Evolutionary conservation across 139 green algal species (phyloP).

Genomic region (Auxenochlorella protothecoides): DNA sequence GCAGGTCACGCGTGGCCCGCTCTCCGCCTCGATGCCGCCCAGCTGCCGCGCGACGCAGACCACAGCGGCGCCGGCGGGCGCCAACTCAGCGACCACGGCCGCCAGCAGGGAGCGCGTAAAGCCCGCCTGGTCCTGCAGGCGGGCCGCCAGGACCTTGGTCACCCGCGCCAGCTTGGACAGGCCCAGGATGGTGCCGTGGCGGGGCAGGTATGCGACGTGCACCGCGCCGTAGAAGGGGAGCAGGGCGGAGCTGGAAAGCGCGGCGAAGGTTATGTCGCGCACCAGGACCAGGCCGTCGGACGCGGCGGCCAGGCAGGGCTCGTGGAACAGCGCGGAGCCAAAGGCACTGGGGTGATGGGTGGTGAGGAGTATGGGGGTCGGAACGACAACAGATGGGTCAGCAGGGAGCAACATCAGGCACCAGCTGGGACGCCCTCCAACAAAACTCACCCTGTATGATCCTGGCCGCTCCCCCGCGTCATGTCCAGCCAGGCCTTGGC

Average conservation of each 20-base stretch:
- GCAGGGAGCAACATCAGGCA: too few relatives aligned
- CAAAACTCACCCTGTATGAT: constrained; percentile 4
- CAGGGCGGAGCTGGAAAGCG: constrained; percentile 56
- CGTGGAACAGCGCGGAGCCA: constrained; percentile 66
- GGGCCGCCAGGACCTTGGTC: constrained; percentile 55
- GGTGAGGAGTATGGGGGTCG: too few relatives aligned
- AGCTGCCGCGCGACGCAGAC: constrained; percentile 59
- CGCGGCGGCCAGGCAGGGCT: constrained; percentile 38
- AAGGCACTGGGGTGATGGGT: constrained; percentile 37
- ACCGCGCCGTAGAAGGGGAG: constrained; percentile 83
- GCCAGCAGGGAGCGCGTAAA: constrained; percentile 38
- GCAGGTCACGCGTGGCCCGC: too few relatives aligned
- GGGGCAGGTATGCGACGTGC: constrained; percentile 88
- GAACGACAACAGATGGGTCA: too few relatives aligned
- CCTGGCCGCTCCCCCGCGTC: constrained; percentile 47
- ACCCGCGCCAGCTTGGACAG: constrained; percentile 80
- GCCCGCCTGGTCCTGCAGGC: constrained; percentile 57
- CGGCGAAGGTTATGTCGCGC: constrained; percentile 84
- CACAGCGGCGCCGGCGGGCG: constrained; percentile 41
- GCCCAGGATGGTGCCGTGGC: constrained; percentile 61
- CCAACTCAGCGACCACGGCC: constrained; percentile 37
- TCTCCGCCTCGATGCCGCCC: neutral
- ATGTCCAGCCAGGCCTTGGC: constrained; percentile 81
- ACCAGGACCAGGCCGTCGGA: constrained; percentile 67
- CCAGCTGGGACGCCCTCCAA: neutral